Conservation (phyloP, 2,329 filamentous ascomycete genomes). For the Harringtonia aguacate region DNA sequence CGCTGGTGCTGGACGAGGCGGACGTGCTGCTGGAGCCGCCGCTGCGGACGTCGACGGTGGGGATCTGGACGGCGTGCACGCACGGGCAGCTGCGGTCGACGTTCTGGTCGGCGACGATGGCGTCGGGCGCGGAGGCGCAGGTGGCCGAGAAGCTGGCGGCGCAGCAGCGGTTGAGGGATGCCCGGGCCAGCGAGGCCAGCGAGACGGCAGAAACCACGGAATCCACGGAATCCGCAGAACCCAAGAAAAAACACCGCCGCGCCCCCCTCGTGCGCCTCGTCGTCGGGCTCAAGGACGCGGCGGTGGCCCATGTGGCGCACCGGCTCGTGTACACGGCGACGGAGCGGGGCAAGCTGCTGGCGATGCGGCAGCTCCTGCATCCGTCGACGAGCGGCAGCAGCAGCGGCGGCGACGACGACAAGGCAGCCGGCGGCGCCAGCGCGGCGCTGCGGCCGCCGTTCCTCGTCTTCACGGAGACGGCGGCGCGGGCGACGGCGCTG, state of each 20-base stretch:
- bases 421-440: conserved; percentile 38
- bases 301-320: conserved; percentile 85
- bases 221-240: too few species aligned
- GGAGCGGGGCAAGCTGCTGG: conserved; percentile 87
- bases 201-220: neutral
- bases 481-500: conserved; percentile 77
- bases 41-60: conserved; percentile 80
- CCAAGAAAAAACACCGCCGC: too few species aligned
- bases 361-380: conserved; percentile 78
- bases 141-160: conserved; percentile 56
- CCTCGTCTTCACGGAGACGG: conserved; percentile 92
- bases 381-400: conserved; percentile 39
- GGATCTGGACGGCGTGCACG: conserved; percentile 71
- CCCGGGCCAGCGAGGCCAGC: too few species aligned
- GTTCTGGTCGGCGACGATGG: conserved; percentile 96
- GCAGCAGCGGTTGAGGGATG: conserved; percentile 21
- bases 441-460: conserved; percentile 68
- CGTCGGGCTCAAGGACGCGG: conserved; percentile 92
- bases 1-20: conserved; percentile 82
- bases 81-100: conserved; percentile 61
- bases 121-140: conserved; percentile 78
- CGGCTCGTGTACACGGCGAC: conserved; percentile 84
- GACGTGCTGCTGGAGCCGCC: conserved; percentile 87
- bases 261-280: conserved; percentile 68
- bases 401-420: neutral